Evolutionary conservation across 140 eudicot species (phyloP), one percentile per base, ranked within the genome.

Genomic region (Oenanthe javanica): DNA sequence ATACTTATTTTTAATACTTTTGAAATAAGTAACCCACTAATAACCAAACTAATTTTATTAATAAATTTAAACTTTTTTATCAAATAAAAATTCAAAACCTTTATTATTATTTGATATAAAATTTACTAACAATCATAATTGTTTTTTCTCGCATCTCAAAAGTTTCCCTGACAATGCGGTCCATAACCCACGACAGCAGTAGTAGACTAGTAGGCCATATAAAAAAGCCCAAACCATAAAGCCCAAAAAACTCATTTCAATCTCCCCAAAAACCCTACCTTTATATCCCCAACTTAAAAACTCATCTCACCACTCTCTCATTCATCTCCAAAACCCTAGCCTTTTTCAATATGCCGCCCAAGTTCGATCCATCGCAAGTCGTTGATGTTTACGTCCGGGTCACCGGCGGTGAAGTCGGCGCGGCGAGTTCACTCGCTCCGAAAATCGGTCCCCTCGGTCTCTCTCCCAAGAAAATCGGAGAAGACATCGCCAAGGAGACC

Each of bases 401-500:
- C n/a, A 74, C 78, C 78, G 78, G 78, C 43, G 78, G 76, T n/a
- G 59, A 48, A 31, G 49, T 54, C 13, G 59, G 45, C 27, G 82
- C 76, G 31, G 82, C 76, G 27, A 72, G 77, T 45, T 72, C 77
- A 72, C 77, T 72, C 27, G 77, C 77, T 42, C 77, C 77, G 2
- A 74, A 74, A 74, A 74, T 74, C 57, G 78, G 78, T 1, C 78
- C 78, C 5, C 78, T 74, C 59, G 78, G 78, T 74, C 78, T 74
- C 19, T 74, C 78, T 4, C 78, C 78, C 0, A 74, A 74, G 51
- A 74, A 74, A 72, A 87, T 87, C 67, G 86, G 87, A 12, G 85
- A 87, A 81, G 87, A 84, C 45, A 84, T 87, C 38, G 88, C 88
- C 15, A 87, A 84, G 46, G 88, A 84, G 57, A 87, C 86, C 9